Evolutionary conservation across 352 stramenopile genomes (phyloP).

Genomic region (Phytophthora fragariae): DNA sequence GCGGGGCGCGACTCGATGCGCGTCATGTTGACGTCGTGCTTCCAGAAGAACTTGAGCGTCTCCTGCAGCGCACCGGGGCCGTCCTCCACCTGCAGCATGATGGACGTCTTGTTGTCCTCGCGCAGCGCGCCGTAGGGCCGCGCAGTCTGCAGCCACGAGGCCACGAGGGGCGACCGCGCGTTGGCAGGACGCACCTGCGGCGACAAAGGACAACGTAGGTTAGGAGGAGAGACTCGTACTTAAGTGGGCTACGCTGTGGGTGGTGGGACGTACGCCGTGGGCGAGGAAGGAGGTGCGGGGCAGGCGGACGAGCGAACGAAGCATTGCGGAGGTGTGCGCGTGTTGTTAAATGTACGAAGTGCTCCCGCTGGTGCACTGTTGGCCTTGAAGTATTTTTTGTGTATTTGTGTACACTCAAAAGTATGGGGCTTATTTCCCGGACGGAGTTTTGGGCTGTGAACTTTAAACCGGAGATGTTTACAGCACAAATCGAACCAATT

Average conservation of each 20-base stretch:
- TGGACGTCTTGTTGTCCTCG: slow-evolving; percentile 78
- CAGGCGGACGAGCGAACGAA: slow-evolving; percentile 23
- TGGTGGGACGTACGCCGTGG: slow-evolving; percentile 18
- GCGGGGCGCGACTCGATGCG: slow-evolving; percentile 95
- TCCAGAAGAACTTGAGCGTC: slow-evolving; percentile 97
- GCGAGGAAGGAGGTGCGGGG: slow-evolving; percentile 27
- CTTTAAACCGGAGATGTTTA: too few relatives aligned
- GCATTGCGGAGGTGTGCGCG: slow-evolving; percentile 15
- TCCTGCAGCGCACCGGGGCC: slow-evolving; percentile 92
- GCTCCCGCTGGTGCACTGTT: not conserved
- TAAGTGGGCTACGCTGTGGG: too few relatives aligned
- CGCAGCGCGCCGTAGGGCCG: slow-evolving; percentile 26
- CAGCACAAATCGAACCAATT: too few relatives aligned
- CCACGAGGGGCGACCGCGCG: slow-evolving; percentile 2
- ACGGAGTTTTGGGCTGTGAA: too few relatives aligned
- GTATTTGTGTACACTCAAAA: too few relatives aligned
- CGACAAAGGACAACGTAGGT: too few relatives aligned
- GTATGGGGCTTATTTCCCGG: too few relatives aligned
- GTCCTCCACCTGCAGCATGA: slow-evolving; percentile 81
- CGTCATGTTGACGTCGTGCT: slow-evolving; percentile 97
- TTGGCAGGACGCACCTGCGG: slow-evolving; percentile 13
- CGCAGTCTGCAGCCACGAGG: slow-evolving; percentile 19
- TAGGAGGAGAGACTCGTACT: too few relatives aligned
- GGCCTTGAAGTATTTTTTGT: slow-evolving; percentile 13
- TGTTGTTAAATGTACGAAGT: slow-evolving; percentile 5